These are phyloP conservation scores for Epichloe sibirici DNA, from an alignment of 2,329 filamentous ascomycete genomes.

Conservation along the genomic window DNA sequence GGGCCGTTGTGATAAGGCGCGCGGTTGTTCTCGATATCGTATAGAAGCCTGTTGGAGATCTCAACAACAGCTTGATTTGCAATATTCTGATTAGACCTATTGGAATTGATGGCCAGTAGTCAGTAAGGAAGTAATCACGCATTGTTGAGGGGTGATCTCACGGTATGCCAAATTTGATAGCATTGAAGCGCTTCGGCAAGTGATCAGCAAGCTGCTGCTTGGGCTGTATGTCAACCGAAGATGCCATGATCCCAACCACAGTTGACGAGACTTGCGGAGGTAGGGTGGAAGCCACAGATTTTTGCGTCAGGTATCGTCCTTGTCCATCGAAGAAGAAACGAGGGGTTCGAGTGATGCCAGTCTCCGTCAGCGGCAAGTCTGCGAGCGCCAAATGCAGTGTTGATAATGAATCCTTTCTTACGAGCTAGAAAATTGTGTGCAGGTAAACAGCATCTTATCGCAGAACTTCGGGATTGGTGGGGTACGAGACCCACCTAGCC, in stretches of 20 bases:
- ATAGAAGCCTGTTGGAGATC: slow-evolving; percentile 86
- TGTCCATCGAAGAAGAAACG: background rate
- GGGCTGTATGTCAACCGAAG: background rate
- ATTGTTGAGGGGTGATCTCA: slow-evolving; percentile 24
- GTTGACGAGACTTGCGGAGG: background rate
- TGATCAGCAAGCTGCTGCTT: slow-evolving; percentile 54
- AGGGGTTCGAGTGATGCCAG: background rate
- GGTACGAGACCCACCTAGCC: too few species aligned
- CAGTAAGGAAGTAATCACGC: background rate
- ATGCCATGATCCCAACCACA: background rate
- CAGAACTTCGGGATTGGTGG: background rate
- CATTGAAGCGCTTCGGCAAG: slow-evolving; percentile 78
- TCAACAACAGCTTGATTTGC: slow-evolving; percentile 91
- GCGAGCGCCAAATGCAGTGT: background rate
- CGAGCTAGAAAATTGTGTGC: background rate
- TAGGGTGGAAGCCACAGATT: background rate
- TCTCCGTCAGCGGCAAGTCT: background rate
- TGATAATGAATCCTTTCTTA: background rate
- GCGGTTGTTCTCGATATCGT: slow-evolving; percentile 74
- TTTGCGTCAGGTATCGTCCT: background rate
- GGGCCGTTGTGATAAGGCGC: slow-evolving; percentile 71
- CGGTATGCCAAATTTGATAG: slow-evolving; percentile 86
- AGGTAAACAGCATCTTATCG: background rate
- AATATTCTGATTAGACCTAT: slow-evolving; percentile 80
- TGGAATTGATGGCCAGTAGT: background rate